These are phyloP conservation scores for Podospora anserina DNA, from an alignment of 495 filamentous ascomycete species.

Conservation along the genomic window DNA sequence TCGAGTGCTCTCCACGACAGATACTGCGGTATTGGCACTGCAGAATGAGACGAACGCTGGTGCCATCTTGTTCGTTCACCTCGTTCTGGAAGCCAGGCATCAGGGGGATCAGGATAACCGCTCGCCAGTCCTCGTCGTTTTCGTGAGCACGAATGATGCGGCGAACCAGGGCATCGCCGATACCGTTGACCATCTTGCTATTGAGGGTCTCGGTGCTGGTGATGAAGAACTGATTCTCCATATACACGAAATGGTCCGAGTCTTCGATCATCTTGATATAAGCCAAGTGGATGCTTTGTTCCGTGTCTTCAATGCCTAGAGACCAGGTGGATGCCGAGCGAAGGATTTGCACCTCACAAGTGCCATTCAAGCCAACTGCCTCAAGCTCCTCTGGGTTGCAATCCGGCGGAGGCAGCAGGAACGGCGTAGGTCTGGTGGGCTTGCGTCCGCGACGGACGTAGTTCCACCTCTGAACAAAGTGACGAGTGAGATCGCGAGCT, in stretches of 20 bases:
- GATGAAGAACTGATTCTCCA: slow-evolving; percentile 99
- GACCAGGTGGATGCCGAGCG: slow-evolving; percentile 91
- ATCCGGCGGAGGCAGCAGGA: slow-evolving; percentile 89
- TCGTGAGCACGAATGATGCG: slow-evolving; percentile 80
- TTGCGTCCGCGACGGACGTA: slow-evolving; percentile 93
- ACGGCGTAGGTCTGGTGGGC: slow-evolving; percentile 89
- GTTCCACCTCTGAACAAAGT: slow-evolving; percentile 99
- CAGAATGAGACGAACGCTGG: slow-evolving; percentile 92
- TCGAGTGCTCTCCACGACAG: slow-evolving; percentile 86
- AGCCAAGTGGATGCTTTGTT: slow-evolving; percentile 93
- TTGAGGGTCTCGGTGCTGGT: slow-evolving; percentile 86
- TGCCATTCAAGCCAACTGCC: slow-evolving; percentile 80
- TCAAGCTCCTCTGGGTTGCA: slow-evolving; percentile 82
- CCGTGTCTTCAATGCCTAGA: slow-evolving; percentile 78
- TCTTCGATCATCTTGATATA: slow-evolving; percentile 93
- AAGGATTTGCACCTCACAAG: slow-evolving; percentile 93
- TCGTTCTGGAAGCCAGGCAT: slow-evolving; percentile 99
- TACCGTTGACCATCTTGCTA: slow-evolving; percentile 82
- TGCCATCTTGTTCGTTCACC: slow-evolving; percentile 89
- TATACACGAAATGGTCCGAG: slow-evolving; percentile 96
- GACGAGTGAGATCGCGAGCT: slow-evolving; percentile 86
- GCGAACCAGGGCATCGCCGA: slow-evolving; percentile 93
- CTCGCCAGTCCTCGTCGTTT: slow-evolving; percentile 87
- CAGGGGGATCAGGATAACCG: slow-evolving; percentile 89
- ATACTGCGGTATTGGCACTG: slow-evolving; percentile 98